A percentile compares a stretch with the other conserved stretches of the same genome.
Evolutionary conservation across 768 basidiomycete species (phyloP).

Genomic region (Galerina sulciceps): DNA sequence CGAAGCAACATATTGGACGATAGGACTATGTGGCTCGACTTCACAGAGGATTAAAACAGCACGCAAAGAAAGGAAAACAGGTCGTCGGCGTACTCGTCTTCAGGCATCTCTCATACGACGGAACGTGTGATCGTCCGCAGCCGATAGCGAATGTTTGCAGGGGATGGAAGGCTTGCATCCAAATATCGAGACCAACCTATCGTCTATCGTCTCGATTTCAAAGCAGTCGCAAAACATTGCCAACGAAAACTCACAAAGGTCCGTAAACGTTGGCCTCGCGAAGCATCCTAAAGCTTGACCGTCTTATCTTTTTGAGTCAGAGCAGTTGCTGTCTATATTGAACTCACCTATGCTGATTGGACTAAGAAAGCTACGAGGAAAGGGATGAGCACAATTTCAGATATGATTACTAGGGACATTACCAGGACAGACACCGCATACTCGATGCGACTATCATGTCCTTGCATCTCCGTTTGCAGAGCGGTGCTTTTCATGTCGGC

Average conservation of each 20-base stretch:
- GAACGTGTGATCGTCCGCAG: no score
- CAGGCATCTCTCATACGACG: conserved; percentile 85
- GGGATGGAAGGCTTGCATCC: conserved; percentile 92
- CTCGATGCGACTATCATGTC: conserved; percentile 88
- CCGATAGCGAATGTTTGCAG: conserved; percentile 87
- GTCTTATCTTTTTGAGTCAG: conserved; percentile 91
- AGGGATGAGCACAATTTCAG: neutral
- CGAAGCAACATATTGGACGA: conserved; percentile 85
- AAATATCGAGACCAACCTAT: conserved; percentile 92
- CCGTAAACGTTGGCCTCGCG: conserved; percentile 79
- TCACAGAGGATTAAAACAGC: no score
- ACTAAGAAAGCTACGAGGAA: conserved; percentile 12
- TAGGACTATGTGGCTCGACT: no score
- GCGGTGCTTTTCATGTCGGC: conserved; percentile 54
- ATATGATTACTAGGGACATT: conserved; percentile 3
- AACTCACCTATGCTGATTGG: conserved; percentile 30
- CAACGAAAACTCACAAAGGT: conserved; percentile 57
- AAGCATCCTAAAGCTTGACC: conserved; percentile 89
- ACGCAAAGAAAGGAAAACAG: no score
- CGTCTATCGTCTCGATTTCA: conserved; percentile 39
- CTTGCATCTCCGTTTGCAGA: conserved; percentile 80
- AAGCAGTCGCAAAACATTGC: neutral
- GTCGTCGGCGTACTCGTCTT: no score
- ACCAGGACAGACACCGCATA: conserved; percentile 83
- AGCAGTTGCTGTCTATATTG: conserved; percentile 51